Evolutionary conservation across 176 grass and related monocot genomes (phyloP).

Genomic region (Hyparrhenia diplandra): DNA sequence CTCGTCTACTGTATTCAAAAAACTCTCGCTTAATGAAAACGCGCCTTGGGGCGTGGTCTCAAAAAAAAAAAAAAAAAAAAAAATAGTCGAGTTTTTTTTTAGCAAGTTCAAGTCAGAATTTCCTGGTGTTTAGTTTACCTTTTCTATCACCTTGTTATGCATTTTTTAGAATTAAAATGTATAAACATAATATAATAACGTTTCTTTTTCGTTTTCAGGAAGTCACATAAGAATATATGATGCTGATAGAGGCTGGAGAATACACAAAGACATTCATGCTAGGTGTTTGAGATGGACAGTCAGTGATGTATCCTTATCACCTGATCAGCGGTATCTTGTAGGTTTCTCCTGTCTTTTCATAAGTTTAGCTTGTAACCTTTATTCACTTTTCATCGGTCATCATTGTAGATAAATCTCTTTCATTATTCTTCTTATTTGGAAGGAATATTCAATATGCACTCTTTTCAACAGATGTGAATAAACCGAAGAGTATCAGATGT

Average conservation of each 20-base stretch:
- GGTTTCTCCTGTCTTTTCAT: constrained; percentile 9
- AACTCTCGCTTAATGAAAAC: no score
- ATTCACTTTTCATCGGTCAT: neutral
- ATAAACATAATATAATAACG: neutral
- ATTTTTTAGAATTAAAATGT: neutral
- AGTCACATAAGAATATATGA: constrained; percentile 83
- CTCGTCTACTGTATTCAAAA: no score
- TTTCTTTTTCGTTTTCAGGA: constrained; percentile 37
- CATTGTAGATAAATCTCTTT: neutral
- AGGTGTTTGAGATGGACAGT: constrained; percentile 86
- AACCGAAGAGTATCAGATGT: neutral
- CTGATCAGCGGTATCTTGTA: constrained; percentile 70
- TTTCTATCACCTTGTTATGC: neutral
- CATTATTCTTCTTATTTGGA: neutral
- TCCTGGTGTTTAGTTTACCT: neutral
- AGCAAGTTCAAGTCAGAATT: neutral
- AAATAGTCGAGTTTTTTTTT: no score
- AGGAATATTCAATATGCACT: neutral
- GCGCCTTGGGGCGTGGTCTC: no score
- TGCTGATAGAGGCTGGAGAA: constrained; percentile 62
- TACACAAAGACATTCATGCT: constrained; percentile 69
- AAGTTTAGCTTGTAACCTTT: neutral
- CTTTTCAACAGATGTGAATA: neutral
- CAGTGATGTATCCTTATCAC: constrained; percentile 69
- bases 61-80: no score